Base-by-base conservation (phyloP, 1,139 yeast species). In the Pichia sp. region DNA sequence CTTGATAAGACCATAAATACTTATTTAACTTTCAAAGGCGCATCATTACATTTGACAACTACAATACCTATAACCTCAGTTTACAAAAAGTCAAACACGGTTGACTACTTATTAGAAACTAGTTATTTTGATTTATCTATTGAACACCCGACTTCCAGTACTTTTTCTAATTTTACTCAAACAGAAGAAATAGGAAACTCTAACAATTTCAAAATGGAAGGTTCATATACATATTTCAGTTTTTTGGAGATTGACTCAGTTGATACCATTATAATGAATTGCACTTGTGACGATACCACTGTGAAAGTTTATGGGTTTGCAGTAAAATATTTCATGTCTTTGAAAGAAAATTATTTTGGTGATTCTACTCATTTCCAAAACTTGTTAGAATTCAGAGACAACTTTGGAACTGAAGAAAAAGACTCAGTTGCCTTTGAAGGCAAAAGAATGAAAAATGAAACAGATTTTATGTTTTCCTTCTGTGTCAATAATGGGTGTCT, bases 111-210 rank as follows among this genome's bases (percentile, higher is more conserved):
- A 0, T 62, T 90, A 1, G 62, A 62, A 43, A 86, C 96, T 0
- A 82, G 90, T 0, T 71, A 71, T 52, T 82, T 90, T 61, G 80
- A 84, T 53, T 65, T 92, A 49, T 73, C 80, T 0, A 70, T 92
- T 5, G 87, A 84, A 57, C 81, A 95, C 0, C 98, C 98, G 0
- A 86, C 93, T 0, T 93, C 98, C 96, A 95, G 90, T 65, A 90
- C 98, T 0, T 73, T 84, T 16, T 79, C 84, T 60, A 85, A 87
- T 50, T 93, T 92, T 61, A 69, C 87, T 72, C 78, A 77, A 51
- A 75, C 77, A 31, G 78, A 81, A 19, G 81, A 80, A 46, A 72
- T 85, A 32, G 98, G 97, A 0, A 74, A 82, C 55, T 82, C 90
- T 0, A 74, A 79, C 46, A 78, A 84, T 54, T 86, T 90, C 61